These are phyloP conservation scores for Cyclotella kingstonii DNA, from an alignment of 108 stramenopile genomes.

Conservation along the genomic window DNA sequence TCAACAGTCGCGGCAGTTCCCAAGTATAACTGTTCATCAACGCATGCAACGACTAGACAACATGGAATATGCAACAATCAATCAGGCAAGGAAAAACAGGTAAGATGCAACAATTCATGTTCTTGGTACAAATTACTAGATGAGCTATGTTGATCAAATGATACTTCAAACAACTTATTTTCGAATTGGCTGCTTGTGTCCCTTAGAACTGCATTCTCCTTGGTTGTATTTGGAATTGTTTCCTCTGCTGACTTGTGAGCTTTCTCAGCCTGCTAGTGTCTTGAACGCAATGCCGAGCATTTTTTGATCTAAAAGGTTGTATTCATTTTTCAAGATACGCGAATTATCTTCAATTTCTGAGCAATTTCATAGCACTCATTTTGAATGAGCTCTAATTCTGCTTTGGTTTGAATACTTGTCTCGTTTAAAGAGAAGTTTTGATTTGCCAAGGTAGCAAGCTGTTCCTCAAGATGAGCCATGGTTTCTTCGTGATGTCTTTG, in stretches of 20 bases:
- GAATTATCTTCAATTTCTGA: conserved; percentile 14
- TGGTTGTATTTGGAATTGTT: conserved; percentile 17
- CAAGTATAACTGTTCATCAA: too few species aligned
- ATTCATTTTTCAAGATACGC: conserved; percentile 13
- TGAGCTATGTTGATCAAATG: conserved; percentile 13
- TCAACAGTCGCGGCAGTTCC: too few species aligned
- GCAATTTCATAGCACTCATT: conserved; percentile 6
- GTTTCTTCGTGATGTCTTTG: conserved; percentile 27
- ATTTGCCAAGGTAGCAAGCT: conserved; percentile 15
- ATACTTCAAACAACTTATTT: conserved; percentile 29
- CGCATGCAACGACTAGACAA: too few species aligned
- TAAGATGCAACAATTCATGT: too few species aligned
- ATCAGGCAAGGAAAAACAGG: too few species aligned
- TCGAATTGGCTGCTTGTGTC: conserved; percentile 18
- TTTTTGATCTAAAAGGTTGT: conserved; percentile 9
- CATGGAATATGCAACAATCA: too few species aligned
- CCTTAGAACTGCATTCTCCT: conserved; percentile 22
- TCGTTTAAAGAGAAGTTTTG: conserved; percentile 8
- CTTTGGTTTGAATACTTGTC: conserved; percentile 19
- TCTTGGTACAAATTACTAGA: conserved; percentile 10
- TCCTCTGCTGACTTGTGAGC: conserved; percentile 5
- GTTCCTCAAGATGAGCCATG: conserved; percentile 26
- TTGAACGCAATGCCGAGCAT: conserved; percentile 7
- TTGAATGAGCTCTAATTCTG: conserved; percentile 20
- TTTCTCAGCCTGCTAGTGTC: conserved; percentile 9